Conservation (phyloP, 192 early-diverging fungal genomes). For the Coemansia erecta region DNA sequence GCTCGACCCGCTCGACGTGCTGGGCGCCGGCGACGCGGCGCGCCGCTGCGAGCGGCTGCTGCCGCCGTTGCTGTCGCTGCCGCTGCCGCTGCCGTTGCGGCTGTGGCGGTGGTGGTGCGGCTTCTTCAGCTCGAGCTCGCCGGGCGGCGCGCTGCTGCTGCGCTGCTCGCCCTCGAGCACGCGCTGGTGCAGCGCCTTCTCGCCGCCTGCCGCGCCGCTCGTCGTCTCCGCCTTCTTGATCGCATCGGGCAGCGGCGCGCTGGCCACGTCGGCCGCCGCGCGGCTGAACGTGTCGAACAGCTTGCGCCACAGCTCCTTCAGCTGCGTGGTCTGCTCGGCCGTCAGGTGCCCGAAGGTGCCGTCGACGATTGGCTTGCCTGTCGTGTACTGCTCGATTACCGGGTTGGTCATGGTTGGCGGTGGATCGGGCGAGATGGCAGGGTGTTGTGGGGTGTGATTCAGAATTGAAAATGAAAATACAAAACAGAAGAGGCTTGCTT, state of each 20-base stretch:
- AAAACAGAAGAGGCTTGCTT: too few relatives aligned
- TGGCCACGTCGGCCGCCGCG: conserved; percentile 11
- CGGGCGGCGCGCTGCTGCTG: not conserved
- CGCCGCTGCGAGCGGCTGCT: conserved; percentile 1
- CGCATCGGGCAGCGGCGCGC: conserved; percentile 7
- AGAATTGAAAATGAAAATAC: too few relatives aligned
- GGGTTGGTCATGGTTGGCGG: conserved; percentile 17
- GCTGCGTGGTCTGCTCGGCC: conserved; percentile 33
- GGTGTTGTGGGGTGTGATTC: too few relatives aligned
- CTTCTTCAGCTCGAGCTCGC: not conserved
- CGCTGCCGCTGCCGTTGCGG: not conserved
- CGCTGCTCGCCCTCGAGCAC: too few relatives aligned
- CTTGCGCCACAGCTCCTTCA: conserved; percentile 56
- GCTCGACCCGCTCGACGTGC: conserved; percentile 6
- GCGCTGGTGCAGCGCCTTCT: too few relatives aligned
- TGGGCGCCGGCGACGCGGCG: not conserved
- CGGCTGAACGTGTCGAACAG: conserved; percentile 40
- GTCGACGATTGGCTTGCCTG: conserved; percentile 33
- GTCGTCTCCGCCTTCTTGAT: not conserved
- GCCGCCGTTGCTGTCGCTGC: conserved; percentile 16
- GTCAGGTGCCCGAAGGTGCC: conserved; percentile 57
- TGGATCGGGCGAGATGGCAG: too few relatives aligned
- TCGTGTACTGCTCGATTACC: conserved; percentile 44
- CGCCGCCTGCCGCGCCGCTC: too few relatives aligned
- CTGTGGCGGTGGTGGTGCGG: not conserved